phyloP scores from a whole-genome alignment of 768 basidiomycete species.

The Hemileccinum impolitum region DNA sequence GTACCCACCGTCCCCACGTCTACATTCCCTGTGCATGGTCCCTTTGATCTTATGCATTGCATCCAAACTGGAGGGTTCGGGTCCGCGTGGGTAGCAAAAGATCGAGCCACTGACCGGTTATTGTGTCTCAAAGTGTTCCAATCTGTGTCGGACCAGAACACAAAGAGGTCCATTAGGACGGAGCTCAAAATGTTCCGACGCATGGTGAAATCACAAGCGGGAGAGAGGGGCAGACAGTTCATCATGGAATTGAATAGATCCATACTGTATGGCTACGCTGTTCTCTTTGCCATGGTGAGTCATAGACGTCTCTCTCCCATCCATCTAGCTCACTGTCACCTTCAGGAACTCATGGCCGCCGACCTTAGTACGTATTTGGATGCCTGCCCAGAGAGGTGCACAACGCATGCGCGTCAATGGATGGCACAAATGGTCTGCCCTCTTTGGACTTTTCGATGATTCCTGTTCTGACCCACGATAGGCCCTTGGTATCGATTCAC shows the following conservation, averaged over 20 bases:
- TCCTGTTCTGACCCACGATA: slow-evolving; percentile 12
- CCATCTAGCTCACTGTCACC: neutral
- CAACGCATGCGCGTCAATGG: slow-evolving; percentile 35
- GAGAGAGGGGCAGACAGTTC: slow-evolving; percentile 28
- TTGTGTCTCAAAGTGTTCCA: slow-evolving; percentile 40
- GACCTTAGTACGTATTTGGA: slow-evolving; percentile 34
- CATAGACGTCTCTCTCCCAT: neutral
- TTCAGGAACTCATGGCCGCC: slow-evolving; percentile 39
- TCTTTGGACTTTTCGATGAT: neutral
- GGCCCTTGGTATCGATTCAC: slow-evolving; percentile 38
- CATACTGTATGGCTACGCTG: slow-evolving; percentile 26
- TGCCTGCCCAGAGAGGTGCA: slow-evolving; percentile 19
- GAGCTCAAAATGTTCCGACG: slow-evolving; percentile 37
- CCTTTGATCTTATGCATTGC: slow-evolving; percentile 19
- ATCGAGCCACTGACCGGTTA: slow-evolving; percentile 27
- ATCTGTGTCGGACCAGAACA: slow-evolving; percentile 5
- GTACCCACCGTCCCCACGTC: neutral
- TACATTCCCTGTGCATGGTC: slow-evolving; percentile 24
- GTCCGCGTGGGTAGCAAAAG: slow-evolving; percentile 21
- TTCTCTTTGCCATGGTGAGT: slow-evolving; percentile 42
- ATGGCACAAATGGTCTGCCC: slow-evolving; percentile 37
- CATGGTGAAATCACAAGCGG: slow-evolving; percentile 23
- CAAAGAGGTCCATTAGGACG: slow-evolving; percentile 19
- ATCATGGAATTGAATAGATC: slow-evolving; percentile 39
- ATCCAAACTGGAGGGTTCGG: slow-evolving; percentile 23